phyloP scores from a whole-genome alignment of 2,329 filamentous ascomycete species.

The Alternaria gansuensis region DNA sequence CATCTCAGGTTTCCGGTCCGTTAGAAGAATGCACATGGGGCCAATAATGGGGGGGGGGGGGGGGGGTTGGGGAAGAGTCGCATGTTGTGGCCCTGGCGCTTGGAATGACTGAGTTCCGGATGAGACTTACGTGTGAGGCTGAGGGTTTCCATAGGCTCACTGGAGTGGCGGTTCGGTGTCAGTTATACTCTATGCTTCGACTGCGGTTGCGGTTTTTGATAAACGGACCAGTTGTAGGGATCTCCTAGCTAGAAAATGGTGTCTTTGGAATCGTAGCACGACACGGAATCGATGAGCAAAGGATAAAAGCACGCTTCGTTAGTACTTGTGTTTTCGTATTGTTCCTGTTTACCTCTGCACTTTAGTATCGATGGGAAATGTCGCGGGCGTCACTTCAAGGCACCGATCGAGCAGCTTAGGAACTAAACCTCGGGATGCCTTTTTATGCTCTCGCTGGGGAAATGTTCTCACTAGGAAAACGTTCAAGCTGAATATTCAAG shows the following conservation, averaged over 20 bases:
- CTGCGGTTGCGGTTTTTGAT: neutral
- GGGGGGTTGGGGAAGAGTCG: no score
- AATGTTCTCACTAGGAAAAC: neutral
- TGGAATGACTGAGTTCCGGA: conserved; percentile 33
- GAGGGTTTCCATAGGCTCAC: neutral
- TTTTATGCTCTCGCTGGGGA: neutral
- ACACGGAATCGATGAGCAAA: neutral
- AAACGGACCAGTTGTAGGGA: neutral
- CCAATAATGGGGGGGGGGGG: neutral
- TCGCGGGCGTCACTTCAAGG: neutral
- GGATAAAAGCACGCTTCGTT: neutral
- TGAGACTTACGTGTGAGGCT: conserved; percentile 11
- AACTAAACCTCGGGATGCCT: neutral
- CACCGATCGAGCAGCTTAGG: neutral
- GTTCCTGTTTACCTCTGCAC: neutral
- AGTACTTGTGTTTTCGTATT: neutral
- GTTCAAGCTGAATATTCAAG: neutral
- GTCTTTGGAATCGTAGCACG: neutral
- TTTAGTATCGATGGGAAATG: neutral
- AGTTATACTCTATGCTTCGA: neutral
- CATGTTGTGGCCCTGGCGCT: conserved; percentile 27
- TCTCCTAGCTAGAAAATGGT: neutral
- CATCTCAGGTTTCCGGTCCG: conserved; percentile 36
- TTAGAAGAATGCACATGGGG: conserved; percentile 22
- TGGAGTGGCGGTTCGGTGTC: neutral